A percentile compares a stretch with the other conserved stretches of the same genome.
Conservation (phyloP, 2,329 filamentous ascomycete species). For the Trichoderma hamatum region DNA sequence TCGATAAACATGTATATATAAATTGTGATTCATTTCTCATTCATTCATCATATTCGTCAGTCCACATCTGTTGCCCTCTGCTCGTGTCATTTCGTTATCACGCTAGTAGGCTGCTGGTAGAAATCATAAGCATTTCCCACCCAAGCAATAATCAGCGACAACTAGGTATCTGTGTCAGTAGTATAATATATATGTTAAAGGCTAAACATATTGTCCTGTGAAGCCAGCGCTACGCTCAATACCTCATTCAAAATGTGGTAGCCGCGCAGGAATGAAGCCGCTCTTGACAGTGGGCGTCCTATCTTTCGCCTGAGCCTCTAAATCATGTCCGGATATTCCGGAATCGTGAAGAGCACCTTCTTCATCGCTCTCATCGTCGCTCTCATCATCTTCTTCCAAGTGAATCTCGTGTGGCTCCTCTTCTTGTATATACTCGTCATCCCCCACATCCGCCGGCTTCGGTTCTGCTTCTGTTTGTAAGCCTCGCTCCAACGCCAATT, state of each 20-base stretch:
- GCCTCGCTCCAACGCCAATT: constrained; percentile 55
- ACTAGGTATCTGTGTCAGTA: constrained; percentile 21
- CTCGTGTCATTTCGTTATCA: not conserved
- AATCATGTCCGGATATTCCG: constrained; percentile 11
- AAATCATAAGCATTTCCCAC: not conserved
- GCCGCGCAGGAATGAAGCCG: constrained; percentile 60
- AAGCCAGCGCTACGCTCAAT: not conserved
- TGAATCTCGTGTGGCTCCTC: constrained; percentile 18
- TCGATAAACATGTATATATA: not conserved
- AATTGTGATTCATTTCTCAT: constrained; percentile 10
- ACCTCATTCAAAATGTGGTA: constrained; percentile 56
- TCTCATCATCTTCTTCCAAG: constrained; percentile 1
- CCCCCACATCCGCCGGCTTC: constrained; percentile 36
- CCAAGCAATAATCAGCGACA: constrained; percentile 1
- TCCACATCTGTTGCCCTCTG: not conserved
- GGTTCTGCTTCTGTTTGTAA: constrained; percentile 39
- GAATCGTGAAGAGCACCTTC: constrained; percentile 4
- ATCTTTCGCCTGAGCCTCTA: constrained; percentile 37
- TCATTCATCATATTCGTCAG: constrained; percentile 1
- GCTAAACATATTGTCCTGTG: not conserved
- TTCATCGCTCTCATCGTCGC: not conserved
- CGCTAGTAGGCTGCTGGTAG: not conserved
- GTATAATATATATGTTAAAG: constrained; percentile 6
- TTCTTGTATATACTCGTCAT: constrained; percentile 36
- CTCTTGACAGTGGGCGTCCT: not conserved